Conservation (phyloP, 139 green algal genomes). For the Picochlorum costavermella region DNA sequence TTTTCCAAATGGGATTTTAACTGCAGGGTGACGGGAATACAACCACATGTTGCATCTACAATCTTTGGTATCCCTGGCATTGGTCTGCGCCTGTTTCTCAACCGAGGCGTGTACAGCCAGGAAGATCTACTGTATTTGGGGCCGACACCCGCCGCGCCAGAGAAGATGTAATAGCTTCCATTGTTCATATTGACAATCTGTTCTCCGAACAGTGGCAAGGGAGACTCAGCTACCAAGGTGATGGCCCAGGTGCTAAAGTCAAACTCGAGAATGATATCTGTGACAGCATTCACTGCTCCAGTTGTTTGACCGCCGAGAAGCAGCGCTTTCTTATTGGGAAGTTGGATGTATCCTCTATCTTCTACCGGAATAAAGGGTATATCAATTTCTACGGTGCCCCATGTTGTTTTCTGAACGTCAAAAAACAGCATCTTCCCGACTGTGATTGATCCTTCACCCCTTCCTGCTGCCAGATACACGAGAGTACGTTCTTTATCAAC, state of each 20-base stretch:
- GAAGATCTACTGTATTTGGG: constrained; percentile 3
- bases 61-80: not conserved
- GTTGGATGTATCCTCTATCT: not conserved
- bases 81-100: not conserved
- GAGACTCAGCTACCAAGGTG: not conserved
- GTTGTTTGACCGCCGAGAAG: not conserved
- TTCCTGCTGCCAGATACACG: not conserved
- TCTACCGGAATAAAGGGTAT: not conserved
- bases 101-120: not conserved
- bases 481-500: not conserved
- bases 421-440: not conserved
- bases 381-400: not conserved
- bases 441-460: not conserved
- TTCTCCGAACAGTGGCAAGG: not conserved
- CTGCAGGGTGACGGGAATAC: not conserved
- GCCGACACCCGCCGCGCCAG: not conserved
- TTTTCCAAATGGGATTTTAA: not conserved
- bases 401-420: not conserved
- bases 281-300: not conserved
- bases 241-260: not conserved
- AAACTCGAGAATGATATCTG: constrained; percentile 1
- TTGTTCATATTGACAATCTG: not conserved
- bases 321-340: not conserved
- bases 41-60: not conserved
- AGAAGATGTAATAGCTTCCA: not conserved